These are phyloP conservation scores for Stagonosporopsis vannaccii DNA, from an alignment of 2,329 filamentous ascomycete species.

Conservation along the genomic window DNA sequence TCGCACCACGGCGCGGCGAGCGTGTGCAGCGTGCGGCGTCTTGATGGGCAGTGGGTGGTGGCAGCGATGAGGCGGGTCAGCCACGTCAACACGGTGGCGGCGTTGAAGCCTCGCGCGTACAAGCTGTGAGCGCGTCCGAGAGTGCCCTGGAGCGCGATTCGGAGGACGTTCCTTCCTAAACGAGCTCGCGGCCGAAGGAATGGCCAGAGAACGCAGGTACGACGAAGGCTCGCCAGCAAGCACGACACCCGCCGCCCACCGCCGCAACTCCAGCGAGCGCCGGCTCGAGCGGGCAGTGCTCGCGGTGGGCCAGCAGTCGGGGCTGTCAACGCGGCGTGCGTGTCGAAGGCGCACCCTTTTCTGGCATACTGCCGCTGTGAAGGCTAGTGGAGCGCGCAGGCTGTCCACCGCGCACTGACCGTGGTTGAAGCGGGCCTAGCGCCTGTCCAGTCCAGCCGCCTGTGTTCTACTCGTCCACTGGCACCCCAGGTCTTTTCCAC, in stretches of 20 bases:
- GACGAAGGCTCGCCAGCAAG: constrained; percentile 2
- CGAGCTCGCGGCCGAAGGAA: constrained; percentile 15
- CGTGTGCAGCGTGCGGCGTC: constrained; percentile 3
- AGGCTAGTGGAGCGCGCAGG: constrained; percentile 6
- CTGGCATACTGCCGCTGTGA: constrained; percentile 7
- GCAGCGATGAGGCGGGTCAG: constrained; percentile 1
- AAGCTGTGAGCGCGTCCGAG: constrained; percentile 2
- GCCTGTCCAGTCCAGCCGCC: constrained; percentile 25
- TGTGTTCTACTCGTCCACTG: constrained; percentile 19
- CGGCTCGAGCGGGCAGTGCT: neutral
- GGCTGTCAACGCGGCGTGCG: neutral
- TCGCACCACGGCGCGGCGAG: constrained; percentile 11
- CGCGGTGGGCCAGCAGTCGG: neutral
- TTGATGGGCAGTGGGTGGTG: neutral
- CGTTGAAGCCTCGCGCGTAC: constrained; percentile 7
- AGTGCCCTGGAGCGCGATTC: constrained; percentile 11
- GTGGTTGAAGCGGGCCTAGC: constrained; percentile 23
- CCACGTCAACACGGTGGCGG: constrained; percentile 15
- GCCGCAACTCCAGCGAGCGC: neutral
- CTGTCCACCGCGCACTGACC: constrained; percentile 18
- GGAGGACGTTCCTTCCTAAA: constrained; percentile 19
- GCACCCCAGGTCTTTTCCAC: constrained; percentile 30
- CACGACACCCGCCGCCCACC: neutral
- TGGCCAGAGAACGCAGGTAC: constrained; percentile 21
- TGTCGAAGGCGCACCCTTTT: constrained; percentile 5